phyloP scores from a whole-genome alignment of 2,329 filamentous ascomycete genomes.

The Capronia americana region DNA sequence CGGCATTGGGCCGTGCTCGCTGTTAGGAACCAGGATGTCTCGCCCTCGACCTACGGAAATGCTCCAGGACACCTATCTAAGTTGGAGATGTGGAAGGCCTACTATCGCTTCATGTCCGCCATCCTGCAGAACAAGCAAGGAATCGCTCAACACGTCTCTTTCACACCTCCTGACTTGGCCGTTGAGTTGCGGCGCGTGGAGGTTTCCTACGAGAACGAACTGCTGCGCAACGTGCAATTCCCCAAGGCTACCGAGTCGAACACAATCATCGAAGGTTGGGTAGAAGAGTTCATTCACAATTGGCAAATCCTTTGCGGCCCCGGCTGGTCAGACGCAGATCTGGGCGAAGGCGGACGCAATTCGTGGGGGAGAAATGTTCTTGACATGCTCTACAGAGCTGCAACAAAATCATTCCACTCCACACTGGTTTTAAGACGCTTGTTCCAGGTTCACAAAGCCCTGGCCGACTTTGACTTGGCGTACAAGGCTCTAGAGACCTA shows the following conservation, averaged over 20 bases:
- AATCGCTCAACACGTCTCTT: conserved; percentile 22
- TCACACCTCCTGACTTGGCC: conserved; percentile 67
- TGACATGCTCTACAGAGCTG: conserved; percentile 85
- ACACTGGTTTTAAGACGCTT: conserved; percentile 84
- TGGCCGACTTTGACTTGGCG: conserved; percentile 91
- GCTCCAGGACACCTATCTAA: conserved; percentile 48
- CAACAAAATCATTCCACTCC: conserved; percentile 94
- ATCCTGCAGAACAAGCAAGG: conserved; percentile 65
- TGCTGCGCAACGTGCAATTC: conserved; percentile 81
- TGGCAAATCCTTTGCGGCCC: conserved; percentile 83
- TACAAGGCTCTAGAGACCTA: conserved; percentile 93
- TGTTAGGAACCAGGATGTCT: conserved; percentile 29
- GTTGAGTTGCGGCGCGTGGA: conserved; percentile 82
- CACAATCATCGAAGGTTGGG: conserved; percentile 80
- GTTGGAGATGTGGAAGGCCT: conserved; percentile 81
- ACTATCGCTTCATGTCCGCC: conserved; percentile 79
- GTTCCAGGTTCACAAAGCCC: conserved; percentile 83
- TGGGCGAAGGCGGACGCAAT: conserved; percentile 81
- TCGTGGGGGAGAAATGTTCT: conserved; percentile 77
- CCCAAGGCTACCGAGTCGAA: conserved; percentile 82
- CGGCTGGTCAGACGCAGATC: conserved; percentile 78
- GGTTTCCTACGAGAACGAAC: conserved; percentile 75
- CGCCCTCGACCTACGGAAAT: conserved; percentile 35
- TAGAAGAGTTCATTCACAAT: conserved; percentile 78
- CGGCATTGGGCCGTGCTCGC: conserved; percentile 49